Conservation (phyloP, 2,329 filamentous ascomycete genomes). For the Curvularia spicifera region DNA sequence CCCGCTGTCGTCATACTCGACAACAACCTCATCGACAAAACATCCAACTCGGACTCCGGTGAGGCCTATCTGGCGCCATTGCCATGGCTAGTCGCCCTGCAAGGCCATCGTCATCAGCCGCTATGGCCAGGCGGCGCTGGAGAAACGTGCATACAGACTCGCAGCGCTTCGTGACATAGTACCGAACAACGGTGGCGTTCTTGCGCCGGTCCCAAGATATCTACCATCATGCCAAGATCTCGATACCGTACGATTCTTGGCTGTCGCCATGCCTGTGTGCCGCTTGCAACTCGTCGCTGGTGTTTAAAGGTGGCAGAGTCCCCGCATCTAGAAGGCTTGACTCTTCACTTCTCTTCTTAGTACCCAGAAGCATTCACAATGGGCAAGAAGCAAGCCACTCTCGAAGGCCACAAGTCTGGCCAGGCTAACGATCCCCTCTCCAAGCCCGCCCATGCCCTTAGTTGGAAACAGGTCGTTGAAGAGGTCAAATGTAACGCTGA, state of each 20-base stretch:
- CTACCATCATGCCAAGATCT: constrained; percentile 38
- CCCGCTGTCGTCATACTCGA: constrained; percentile 13
- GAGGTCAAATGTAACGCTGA: constrained; percentile 69
- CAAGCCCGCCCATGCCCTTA: constrained; percentile 67
- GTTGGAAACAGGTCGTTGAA: constrained; percentile 59
- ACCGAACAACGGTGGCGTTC: constrained; percentile 37
- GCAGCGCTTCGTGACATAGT: constrained; percentile 22
- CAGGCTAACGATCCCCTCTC: constrained; percentile 62
- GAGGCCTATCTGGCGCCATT: neutral
- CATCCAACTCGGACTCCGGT: neutral
- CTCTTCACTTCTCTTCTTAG: constrained; percentile 32
- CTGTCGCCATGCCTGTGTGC: constrained; percentile 33
- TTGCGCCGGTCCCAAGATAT: constrained; percentile 34
- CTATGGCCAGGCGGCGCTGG: constrained; percentile 4
- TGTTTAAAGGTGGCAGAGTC: constrained; percentile 40
- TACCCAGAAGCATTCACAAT: constrained; percentile 38
- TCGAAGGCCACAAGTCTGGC: constrained; percentile 52
- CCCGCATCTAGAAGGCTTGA: constrained; percentile 43
- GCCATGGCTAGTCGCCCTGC: neutral
- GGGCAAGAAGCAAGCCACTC: constrained; percentile 48
- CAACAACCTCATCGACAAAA: neutral
- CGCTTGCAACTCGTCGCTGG: constrained; percentile 25
- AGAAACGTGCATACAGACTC: constrained; percentile 12
- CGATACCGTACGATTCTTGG: constrained; percentile 38
- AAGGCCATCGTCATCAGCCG: constrained; percentile 13